Base-by-base conservation (phyloP, 2,329 filamentous ascomycete species). In the Sarocladiaceae sp. region DNA sequence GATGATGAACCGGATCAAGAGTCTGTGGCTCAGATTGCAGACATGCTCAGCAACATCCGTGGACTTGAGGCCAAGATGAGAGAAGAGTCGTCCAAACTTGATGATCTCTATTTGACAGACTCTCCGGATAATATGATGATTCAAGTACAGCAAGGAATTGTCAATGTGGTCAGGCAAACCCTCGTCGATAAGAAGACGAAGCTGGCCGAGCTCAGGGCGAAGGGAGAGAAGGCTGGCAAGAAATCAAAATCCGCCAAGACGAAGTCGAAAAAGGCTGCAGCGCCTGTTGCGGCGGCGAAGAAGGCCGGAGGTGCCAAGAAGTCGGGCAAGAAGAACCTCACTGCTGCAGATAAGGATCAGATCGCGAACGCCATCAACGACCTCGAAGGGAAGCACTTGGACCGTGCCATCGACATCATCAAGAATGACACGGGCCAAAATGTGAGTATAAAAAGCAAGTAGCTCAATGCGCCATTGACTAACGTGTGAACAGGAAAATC, bases 291-390 rank as follows among this genome's bases (percentile, higher is more conserved):
- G 11, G 26, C 19, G 4, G 50, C 62, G 3, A 67, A 65, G 55
- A 67, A 68, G 47, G 26, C 24, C 2, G 55, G 59, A 26, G 57
- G 59, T 27, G 57, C 59, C 47, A 70, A 79, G 60, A 75, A 76
- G 55, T 56, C 65, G 3, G 57, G 63, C 0, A 69, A 68, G 55
- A 68, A 64, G 57, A 75, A 76, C 44, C 78, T 86, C 57, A 80
- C 88, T 34, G 83, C 80, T 47, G 74, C 83, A 3, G 89, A 98
- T 66, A 97, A 97, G 70, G 88, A 93, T 47, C 80, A 90, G 52
- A 94, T 98, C 47, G 91, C 88, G 2, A 83, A 84, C 47, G 85
- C 86, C 12, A 93, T 95, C 51, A 85, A 83, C 55, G 82, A 83
- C 50, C 79, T 97, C 46, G 82, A 89, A 15, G 83, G 85, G 41